Conservation (phyloP, 306 rosid species). For the Quercus agrifolia region DNA sequence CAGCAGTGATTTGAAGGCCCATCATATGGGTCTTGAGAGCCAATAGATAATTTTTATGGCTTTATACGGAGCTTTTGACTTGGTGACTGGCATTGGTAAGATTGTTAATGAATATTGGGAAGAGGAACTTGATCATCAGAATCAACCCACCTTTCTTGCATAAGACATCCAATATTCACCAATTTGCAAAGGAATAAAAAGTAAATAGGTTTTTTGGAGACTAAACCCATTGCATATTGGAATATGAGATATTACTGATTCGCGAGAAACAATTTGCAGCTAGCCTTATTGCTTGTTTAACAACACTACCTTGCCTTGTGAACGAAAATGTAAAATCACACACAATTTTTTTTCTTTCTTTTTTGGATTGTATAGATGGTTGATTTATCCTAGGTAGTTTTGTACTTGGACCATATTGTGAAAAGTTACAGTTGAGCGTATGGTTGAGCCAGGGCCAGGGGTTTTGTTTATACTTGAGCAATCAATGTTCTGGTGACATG, state of each 20-base stretch:
- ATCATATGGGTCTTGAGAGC: constrained; percentile 23
- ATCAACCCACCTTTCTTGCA: constrained; percentile 15
- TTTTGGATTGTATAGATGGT: background rate
- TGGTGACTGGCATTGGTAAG: too few relatives aligned
- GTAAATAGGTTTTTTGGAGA: constrained; percentile 5
- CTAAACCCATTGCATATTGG: background rate
- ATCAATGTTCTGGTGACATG: background rate
- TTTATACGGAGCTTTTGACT: too few relatives aligned
- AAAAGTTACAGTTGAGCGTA: background rate
- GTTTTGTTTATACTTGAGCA: background rate
- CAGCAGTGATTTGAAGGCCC: constrained; percentile 41
- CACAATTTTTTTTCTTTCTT: background rate
- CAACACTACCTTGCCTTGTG: background rate
- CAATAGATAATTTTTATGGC: background rate
- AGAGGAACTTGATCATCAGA: constrained; percentile 2
- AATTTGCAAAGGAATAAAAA: constrained; percentile 1
- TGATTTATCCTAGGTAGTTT: background rate
- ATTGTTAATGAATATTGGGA: too few relatives aligned
- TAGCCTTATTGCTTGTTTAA: background rate
- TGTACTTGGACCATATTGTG: background rate
- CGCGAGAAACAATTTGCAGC: background rate
- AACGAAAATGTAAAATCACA: background rate
- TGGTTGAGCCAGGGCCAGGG: background rate
- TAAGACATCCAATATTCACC: constrained; percentile 16
- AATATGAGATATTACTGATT: constrained; percentile 2